phyloP scores from a whole-genome alignment of 176 grass and related monocot species.

The Musa acuminata region DNA sequence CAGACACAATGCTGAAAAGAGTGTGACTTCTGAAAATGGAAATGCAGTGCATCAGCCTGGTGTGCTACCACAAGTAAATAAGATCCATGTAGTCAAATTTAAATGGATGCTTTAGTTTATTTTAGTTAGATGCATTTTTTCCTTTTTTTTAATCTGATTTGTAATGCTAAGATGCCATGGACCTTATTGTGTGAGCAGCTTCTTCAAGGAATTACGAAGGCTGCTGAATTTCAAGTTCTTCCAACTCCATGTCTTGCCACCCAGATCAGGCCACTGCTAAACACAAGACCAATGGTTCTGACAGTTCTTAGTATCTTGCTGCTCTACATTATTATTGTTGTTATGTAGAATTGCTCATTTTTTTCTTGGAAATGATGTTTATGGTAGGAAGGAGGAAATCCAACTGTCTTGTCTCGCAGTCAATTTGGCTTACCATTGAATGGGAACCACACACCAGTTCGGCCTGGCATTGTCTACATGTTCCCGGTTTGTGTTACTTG shows the following conservation, averaged over 20 bases:
- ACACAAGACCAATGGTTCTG: background rate
- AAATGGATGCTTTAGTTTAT: slow-evolving; percentile 11
- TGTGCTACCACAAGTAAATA: slow-evolving; percentile 27
- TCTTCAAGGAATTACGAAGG: background rate
- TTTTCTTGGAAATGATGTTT: slow-evolving; percentile 11
- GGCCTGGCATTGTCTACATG: slow-evolving; percentile 95
- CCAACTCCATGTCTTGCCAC: slow-evolving; percentile 19
- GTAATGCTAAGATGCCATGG: background rate
- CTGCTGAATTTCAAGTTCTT: slow-evolving; percentile 24
- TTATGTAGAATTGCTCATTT: slow-evolving; percentile 24
- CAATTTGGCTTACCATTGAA: slow-evolving; percentile 60
- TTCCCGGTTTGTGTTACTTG: slow-evolving; percentile 53
- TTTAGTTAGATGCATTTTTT: background rate
- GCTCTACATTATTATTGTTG: background rate
- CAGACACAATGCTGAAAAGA: slow-evolving; percentile 40
- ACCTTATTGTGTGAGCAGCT: background rate
- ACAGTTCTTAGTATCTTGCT: background rate
- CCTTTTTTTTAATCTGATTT: background rate
- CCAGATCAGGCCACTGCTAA: background rate
- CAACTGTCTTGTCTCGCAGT: slow-evolving; percentile 24
- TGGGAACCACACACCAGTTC: slow-evolving; percentile 47
- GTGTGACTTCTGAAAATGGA: slow-evolving; percentile 33
- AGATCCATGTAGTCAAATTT: slow-evolving; percentile 36
- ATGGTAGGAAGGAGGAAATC: slow-evolving; percentile 47
- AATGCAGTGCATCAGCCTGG: slow-evolving; percentile 30